phyloP scores from a whole-genome alignment of 2,329 filamentous ascomycete species.

The Xylariales sp. region DNA sequence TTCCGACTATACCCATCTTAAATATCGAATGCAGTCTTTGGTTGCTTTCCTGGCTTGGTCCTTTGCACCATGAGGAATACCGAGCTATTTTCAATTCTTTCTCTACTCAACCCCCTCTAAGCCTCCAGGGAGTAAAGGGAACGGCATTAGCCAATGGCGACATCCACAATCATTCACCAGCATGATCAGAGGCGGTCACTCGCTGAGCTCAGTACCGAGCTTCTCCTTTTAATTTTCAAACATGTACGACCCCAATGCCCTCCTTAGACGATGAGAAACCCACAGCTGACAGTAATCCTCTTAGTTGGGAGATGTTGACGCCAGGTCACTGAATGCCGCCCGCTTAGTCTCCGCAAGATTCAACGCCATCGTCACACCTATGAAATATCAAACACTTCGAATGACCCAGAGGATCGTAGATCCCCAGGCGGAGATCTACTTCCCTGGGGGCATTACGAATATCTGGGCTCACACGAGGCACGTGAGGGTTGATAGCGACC shows the following conservation, averaged over 20 bases:
- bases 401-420: conserved; percentile 55
- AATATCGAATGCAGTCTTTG: conserved; percentile 11
- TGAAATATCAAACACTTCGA: conserved; percentile 55
- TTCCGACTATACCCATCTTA: conserved; percentile 13
- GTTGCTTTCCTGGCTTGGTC: background rate
- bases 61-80: conserved; percentile 10
- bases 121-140: conserved; percentile 8
- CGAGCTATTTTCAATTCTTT: conserved; percentile 10
- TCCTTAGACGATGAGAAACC: background rate
- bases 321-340: conserved; percentile 48
- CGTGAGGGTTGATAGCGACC: conserved; percentile 54
- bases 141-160: conserved; percentile 37
- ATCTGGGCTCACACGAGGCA: conserved; percentile 56
- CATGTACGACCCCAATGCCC: conserved; percentile 50
- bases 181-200: conserved; percentile 45
- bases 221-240: conserved; percentile 56
- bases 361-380: conserved; percentile 56
- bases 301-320: conserved; percentile 56
- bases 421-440: conserved; percentile 49
- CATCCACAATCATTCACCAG: conserved; percentile 17
- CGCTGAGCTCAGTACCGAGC: conserved; percentile 56
- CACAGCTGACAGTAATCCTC: conserved; percentile 32
- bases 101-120: conserved; percentile 7
- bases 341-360: conserved; percentile 56
- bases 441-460: conserved; percentile 51